A percentile compares a stretch with the other conserved stretches of the same genome.
Conservation (phyloP, 2,329 filamentous ascomycete species). For the Monilinia vaccinii-corymbosi region DNA sequence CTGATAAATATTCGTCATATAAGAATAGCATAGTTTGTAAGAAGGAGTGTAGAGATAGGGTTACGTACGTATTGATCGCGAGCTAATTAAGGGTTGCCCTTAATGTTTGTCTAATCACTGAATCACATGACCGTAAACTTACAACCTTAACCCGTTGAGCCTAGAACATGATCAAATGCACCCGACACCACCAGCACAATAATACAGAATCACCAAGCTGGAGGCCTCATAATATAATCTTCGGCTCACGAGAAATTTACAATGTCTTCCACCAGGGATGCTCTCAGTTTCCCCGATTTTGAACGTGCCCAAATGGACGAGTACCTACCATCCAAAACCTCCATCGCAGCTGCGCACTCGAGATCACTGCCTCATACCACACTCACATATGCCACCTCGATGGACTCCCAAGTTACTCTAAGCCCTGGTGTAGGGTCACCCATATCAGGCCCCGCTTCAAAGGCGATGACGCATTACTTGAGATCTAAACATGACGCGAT, state of each 20-base stretch:
- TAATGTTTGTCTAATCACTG: background rate
- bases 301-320: background rate
- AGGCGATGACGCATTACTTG: constrained; percentile 89
- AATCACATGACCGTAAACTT: background rate
- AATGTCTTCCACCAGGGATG: background rate
- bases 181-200: background rate
- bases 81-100: background rate
- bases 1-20: too few relatives aligned
- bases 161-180: background rate
- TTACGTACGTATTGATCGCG: background rate
- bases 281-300: background rate
- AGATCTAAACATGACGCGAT: constrained; percentile 78
- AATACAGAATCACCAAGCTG: background rate
- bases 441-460: constrained; percentile 74
- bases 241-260: background rate
- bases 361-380: constrained; percentile 49
- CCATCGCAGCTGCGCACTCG: background rate
- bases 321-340: constrained; percentile 5
- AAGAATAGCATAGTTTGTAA: too few relatives aligned
- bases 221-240: background rate
- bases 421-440: constrained; percentile 64
- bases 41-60: too few relatives aligned
- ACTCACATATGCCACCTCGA: constrained; percentile 82
- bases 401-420: constrained; percentile 55
- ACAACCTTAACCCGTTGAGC: too few relatives aligned